phyloP scores from a whole-genome alignment of 1,284 basidiomycete species.

The Sanghuangporus sanghuang region DNA sequence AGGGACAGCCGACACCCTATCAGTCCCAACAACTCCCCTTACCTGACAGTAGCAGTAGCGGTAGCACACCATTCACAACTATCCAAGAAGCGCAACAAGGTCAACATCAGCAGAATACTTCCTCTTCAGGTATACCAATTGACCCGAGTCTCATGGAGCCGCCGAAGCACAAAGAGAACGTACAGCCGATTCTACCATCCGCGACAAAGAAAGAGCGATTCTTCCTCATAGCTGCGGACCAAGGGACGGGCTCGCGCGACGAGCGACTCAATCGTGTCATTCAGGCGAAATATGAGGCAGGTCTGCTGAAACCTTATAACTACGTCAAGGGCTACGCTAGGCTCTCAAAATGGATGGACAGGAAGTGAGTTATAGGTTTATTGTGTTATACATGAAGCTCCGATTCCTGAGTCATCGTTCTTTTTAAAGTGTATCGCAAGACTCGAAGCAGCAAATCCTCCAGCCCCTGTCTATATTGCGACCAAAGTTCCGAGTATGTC shows the following conservation, averaged over 20 bases:
- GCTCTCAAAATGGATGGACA: conserved; percentile 91
- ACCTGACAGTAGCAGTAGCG: conserved; percentile 6
- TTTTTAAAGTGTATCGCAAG: conserved; percentile 70
- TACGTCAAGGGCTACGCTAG: conserved; percentile 93
- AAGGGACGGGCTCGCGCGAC: conserved; percentile 86
- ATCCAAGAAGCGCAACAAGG: conserved; percentile 16
- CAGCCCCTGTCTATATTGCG: conserved; percentile 87
- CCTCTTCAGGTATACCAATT: conserved; percentile 17
- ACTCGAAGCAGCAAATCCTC: conserved; percentile 85
- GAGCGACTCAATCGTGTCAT: conserved; percentile 91
- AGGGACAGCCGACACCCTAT: conserved; percentile 10
- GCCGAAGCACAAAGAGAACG: conserved; percentile 22
- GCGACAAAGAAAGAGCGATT: conserved; percentile 83
- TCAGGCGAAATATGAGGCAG: conserved; percentile 95
- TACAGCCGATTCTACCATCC: conserved; percentile 49
- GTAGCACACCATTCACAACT: conserved; percentile 19
- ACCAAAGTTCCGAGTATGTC: conserved; percentile 82
- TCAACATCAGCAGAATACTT: conserved; percentile 13
- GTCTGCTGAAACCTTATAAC: conserved; percentile 91
- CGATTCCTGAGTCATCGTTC: background rate
- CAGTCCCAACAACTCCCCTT: conserved; percentile 20
- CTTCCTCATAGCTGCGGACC: conserved; percentile 92
- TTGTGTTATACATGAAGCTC: background rate
- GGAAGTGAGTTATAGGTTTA: conserved; percentile 51
- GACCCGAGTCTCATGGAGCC: conserved; percentile 18